Base-by-base conservation (phyloP, 495 filamentous ascomycete genomes). In the Aspergillus olivimuriae region DNA sequence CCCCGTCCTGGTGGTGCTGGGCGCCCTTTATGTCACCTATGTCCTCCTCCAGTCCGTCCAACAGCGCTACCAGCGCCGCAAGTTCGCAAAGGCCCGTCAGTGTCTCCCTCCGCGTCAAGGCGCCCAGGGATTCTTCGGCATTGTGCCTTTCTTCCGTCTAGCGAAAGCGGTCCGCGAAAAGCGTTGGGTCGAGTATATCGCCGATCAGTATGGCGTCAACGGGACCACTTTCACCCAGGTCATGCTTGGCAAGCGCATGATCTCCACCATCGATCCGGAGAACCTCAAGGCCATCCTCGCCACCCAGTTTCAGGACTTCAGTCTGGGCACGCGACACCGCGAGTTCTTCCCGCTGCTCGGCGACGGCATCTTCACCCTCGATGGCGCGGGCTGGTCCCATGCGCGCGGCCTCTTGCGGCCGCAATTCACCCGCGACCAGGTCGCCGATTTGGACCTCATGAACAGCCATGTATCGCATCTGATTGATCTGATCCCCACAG, bases 281-380 rank as follows among this genome's bases (percentile, higher is more conserved):
- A 95, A 94, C 60, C 74, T 97, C 61, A 89, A 95, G 56, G 82
- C 89, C 1, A 65, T 95, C 5, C 72, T 95, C 2, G 86, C 88
- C 0, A 83, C 81, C 0, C 83, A 94, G 50, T 95, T 94, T 55
- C 72, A 81, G 18, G 83, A 83, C 42, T 87, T 79, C 48, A 61
- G 62, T 19, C 47, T 81, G 3, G 77, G 75, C 1, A 58, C 58
- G 1, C 43, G 77, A 40, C 62, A 61, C 26, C 41, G 55, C 21
- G 61, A 68, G 31, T 74, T 81, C 31, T 55, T 55, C 16, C 66
- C 74, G 9, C 47, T 83, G 6, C 56, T 84, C 0, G 81, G 81
- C 1, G 57, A 68, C 46, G 74, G 77, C 0, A 84, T 94, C 44
- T 89, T 91, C 61, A 81, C 78, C 2, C 66, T 75, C 3, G 86